phyloP scores from a whole-genome alignment of 2,329 filamentous ascomycete genomes.

The Colletotrichum lupini region DNA sequence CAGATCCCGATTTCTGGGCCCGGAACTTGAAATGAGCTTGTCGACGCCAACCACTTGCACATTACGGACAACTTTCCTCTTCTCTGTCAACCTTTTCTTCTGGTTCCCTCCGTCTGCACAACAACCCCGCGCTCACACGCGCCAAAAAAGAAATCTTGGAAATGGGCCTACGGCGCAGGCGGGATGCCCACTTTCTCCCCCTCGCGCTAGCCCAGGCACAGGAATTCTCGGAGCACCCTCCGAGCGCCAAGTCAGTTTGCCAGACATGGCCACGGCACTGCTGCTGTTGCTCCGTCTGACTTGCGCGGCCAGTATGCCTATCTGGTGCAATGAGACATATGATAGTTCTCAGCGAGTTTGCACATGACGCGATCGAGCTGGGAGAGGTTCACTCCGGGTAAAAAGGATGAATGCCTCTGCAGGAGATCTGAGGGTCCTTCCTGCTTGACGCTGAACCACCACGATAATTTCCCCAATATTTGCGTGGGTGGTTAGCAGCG shows the following conservation, averaged over 20 bases:
- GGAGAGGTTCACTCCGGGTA: conserved; percentile 3
- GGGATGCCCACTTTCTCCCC: neutral
- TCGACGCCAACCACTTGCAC: neutral
- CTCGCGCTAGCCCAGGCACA: conserved; percentile 30
- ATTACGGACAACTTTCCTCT: too few species aligned
- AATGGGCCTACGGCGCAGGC: neutral
- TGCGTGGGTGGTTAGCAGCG: neutral
- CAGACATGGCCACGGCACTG: conserved; percentile 1
- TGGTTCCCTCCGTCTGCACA: neutral
- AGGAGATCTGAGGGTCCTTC: neutral
- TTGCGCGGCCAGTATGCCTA: neutral
- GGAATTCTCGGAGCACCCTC: conserved; percentile 26
- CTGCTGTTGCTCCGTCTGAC: conserved; percentile 5
- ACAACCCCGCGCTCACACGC: neutral
- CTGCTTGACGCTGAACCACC: neutral
- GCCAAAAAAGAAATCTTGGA: neutral
- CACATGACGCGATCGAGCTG: too few species aligned
- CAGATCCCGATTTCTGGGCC: neutral
- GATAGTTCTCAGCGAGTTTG: neutral
- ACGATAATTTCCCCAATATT: neutral
- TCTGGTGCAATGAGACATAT: neutral
- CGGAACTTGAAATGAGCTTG: neutral
- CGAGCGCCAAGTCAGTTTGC: conserved; percentile 15
- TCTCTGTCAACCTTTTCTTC: neutral
- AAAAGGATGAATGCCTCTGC: conserved; percentile 11